Evolutionary conservation across 169 alveolate species (phyloP).

Genomic region (Plasmodium ovale): DNA sequence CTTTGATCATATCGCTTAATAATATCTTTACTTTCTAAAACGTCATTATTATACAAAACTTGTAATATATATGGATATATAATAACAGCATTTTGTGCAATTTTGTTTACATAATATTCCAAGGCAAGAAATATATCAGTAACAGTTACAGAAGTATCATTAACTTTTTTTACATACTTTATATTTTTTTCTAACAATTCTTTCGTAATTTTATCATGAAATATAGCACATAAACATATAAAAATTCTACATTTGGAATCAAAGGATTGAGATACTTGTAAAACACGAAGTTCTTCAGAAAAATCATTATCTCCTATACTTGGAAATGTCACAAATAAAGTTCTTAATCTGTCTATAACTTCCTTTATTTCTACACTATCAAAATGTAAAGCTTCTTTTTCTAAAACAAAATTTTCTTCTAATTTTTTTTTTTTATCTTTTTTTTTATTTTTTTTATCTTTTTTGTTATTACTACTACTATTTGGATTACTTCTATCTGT

Average conservation of each 20-base stretch:
- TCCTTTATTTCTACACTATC: conserved; percentile 88
- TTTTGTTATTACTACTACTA: conserved; percentile 56
- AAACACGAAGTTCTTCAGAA: conserved; percentile 90
- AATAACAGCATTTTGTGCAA: conserved; percentile 78
- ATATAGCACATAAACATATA: conserved; percentile 84
- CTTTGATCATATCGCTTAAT: conserved; percentile 79
- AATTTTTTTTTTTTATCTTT: conserved; percentile 56
- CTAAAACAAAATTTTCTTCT: conserved; percentile 73
- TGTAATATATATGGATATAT: conserved; percentile 88
- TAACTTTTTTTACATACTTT: conserved; percentile 79
- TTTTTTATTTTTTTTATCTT: conserved; percentile 27
- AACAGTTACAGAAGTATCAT: conserved; percentile 84
- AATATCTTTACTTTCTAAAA: conserved; percentile 85
- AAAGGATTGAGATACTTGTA: conserved; percentile 93
- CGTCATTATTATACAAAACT: conserved; percentile 86
- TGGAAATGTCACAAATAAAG: conserved; percentile 77
- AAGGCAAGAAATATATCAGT: conserved; percentile 86
- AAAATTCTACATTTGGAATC: conserved; percentile 87
- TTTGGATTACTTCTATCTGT: conserved; percentile 46
- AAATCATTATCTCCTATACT: conserved; percentile 84
- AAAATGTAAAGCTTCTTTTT: conserved; percentile 80
- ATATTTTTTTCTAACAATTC: conserved; percentile 81
- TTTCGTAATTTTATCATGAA: conserved; percentile 77
- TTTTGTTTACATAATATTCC: conserved; percentile 85
- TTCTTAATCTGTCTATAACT: conserved; percentile 85